Evolutionary conservation across 768 basidiomycete species (phyloP).

Genomic region (Boletus speciosus): DNA sequence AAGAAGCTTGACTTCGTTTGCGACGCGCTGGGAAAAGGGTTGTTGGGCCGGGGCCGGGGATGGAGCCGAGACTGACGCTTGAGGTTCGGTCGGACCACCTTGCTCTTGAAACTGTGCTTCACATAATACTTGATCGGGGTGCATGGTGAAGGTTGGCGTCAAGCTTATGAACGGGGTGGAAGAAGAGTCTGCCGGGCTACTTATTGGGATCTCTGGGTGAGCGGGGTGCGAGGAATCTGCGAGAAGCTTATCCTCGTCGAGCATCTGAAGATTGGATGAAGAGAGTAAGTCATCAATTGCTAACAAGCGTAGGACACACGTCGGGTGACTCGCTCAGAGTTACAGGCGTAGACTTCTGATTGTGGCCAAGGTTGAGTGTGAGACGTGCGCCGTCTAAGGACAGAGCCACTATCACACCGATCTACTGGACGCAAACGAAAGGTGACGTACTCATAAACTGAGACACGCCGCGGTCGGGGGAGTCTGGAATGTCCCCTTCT

Average conservation of each 20-base stretch:
- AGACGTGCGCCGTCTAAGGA: slow-evolving; percentile 25
- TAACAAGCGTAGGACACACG: slow-evolving; percentile 10
- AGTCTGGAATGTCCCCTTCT: slow-evolving; percentile 11
- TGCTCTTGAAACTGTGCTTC: neutral
- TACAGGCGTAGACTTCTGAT: neutral
- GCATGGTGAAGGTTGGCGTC: slow-evolving; percentile 15
- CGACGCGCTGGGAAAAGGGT: slow-evolving; percentile 10
- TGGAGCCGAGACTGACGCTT: neutral
- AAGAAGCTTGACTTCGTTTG: slow-evolving; percentile 17
- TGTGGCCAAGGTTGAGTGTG: slow-evolving; percentile 17
- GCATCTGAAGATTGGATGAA: slow-evolving; percentile 2
- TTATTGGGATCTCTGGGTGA: slow-evolving; percentile 1
- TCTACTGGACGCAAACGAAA: neutral
- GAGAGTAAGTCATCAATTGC: neutral
- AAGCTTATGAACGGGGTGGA: slow-evolving; percentile 11
- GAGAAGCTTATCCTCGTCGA: slow-evolving; percentile 18
- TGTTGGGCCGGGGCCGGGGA: neutral
- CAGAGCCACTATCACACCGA: neutral
- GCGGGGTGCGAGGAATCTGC: slow-evolving; percentile 4
- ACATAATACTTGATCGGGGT: neutral
- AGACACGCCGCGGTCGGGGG: slow-evolving; percentile 23
- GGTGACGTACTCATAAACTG: slow-evolving; percentile 26
- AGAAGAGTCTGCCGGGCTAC: slow-evolving; percentile 14
- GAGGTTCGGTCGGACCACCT: neutral
- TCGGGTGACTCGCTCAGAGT: slow-evolving; percentile 1